Evolutionary conservation across 768 basidiomycete species (phyloP), one percentile per base, ranked within the genome.

Genomic region (Russula vinacea): DNA sequence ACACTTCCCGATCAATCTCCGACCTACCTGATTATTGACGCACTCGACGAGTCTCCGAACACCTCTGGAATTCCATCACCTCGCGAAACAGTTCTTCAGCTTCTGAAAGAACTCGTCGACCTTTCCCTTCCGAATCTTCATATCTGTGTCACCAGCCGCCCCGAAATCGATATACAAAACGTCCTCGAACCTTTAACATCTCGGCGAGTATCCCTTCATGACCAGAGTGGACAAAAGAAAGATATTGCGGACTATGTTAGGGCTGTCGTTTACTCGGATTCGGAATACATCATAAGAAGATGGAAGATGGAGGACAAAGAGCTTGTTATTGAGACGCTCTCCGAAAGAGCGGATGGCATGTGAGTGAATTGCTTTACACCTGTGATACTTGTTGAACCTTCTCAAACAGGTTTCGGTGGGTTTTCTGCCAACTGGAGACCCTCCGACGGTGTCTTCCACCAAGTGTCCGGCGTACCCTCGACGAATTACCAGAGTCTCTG

Each of bases 311-410:
- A 60, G 22, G 52, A 52, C 16, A 60, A 53, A 29, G 32, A 37
- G 8, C 37, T 60, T 5, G 51, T 53, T 2, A 19, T 53, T 3
- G 26, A 45, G 14, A 24, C 22, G 8, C 59, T 60, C 8, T 47
- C 61, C 5, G 42, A 37, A 37, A 62, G 50, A 19, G 61, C 61
- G 1, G 37, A 62, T 19, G 61, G 61, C 13, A 56, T 62, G 61
- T 62, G 44, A 42, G 61, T 7, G 10, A 26, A 29, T 60, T 5
- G 1, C 17, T 22, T 9, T 11, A n/a, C 10, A 8, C 19, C 11
- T 11, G 16, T 32, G 8, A 11, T 50, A 1, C 13, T 22, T 26
- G 17, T 49, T n/a, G 29, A 29, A 29, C 13, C 3, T 32, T 44
- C n/a, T n/a, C 1, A 26, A 56, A 17, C 54, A 56, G 61, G 61